phyloP scores from a whole-genome alignment of 1,284 basidiomycete genomes.

The Ceratobasidium theobromae region DNA sequence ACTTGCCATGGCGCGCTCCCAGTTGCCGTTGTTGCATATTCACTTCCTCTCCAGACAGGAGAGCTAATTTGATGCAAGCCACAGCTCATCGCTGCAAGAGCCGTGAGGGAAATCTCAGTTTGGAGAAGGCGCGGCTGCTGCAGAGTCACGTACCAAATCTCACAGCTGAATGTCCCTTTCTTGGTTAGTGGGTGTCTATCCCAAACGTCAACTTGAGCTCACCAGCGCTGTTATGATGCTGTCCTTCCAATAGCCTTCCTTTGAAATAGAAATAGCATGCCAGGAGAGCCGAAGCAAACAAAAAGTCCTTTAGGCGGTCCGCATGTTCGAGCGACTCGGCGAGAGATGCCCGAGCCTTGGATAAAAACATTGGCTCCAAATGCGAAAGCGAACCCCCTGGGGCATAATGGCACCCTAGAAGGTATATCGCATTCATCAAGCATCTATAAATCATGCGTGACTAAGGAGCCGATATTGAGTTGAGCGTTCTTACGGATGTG shows the following conservation, averaged over 20 bases:
- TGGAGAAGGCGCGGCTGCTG: not conserved
- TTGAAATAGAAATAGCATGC: constrained; percentile 72
- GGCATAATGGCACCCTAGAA: constrained; percentile 75
- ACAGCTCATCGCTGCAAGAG: constrained; percentile 27
- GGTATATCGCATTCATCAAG: constrained; percentile 73
- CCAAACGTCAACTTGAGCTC: constrained; percentile 64
- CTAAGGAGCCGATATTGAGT: not conserved
- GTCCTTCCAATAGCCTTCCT: constrained; percentile 69
- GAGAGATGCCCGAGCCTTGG: constrained; percentile 27
- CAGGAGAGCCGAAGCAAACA: constrained; percentile 61
- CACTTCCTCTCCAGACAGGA: constrained; percentile 26
- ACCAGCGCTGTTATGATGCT: constrained; percentile 65
- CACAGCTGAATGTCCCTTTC: constrained; percentile 37
- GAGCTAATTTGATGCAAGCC: constrained; percentile 29
- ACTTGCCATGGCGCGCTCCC: constrained; percentile 36
- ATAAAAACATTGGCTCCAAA: constrained; percentile 33
- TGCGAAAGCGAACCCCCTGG: constrained; percentile 36
- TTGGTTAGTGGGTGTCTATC: constrained; percentile 60
- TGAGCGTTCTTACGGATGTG: constrained; percentile 52
- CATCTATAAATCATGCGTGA: constrained; percentile 39
- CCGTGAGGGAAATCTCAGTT: constrained; percentile 8
- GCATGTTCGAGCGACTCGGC: constrained; percentile 44
- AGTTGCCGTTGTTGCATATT: constrained; percentile 27
- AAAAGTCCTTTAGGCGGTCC: constrained; percentile 47
- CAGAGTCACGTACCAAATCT: constrained; percentile 11